Evolutionary conservation across 495 filamentous ascomycete genomes (phyloP), one percentile per base, ranked within the genome.

Genomic region (Penicillium mononematosum): DNA sequence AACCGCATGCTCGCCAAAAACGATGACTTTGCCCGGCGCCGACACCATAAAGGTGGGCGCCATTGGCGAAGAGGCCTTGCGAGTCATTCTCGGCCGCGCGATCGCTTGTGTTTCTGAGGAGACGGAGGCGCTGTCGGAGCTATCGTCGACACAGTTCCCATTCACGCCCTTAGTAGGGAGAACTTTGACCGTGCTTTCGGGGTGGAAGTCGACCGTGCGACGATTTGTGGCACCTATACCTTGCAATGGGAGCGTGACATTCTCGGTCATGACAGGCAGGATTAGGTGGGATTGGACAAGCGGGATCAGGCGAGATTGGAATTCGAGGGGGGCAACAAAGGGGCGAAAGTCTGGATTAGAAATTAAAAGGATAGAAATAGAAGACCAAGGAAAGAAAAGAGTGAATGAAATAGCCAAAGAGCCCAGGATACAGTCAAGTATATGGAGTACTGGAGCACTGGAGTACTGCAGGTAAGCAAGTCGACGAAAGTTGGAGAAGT

Each of bases 41-140:
- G 94, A 98, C 53, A 96, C 92, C 89, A 98, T 96, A 61, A 98
- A 98, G 44, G 92, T 76, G 5, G 93, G 92, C 75, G 92, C 81
- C 78, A 82, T 75, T 0, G 79, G 78, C 10, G 78, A 79, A 4
- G 78, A 81, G 5, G 71, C 50, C 49, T 81, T 80, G 42, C 76
- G 71, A 34, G 67, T 46, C 74, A 77, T 76, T 45, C n/a, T 53
- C 22, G 64, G 66, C 11, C 58, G 63, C 20, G 47, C 62, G 52
- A 66, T 58, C 31, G 54, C 32, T 25, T 49, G 57, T 25, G 68
- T 57, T 34, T 52, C 52, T 46, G 68, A 62, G 20, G 66, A 63
- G 42, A 39, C 36, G 36, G 72, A 63, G 48, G 57, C 43, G 27
- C 53, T 44, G 45, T 65, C 64, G 55, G 66, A 65, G 56, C 57